Conservation (phyloP, 352 stramenopile species). For the Peronospora farinosa region DNA sequence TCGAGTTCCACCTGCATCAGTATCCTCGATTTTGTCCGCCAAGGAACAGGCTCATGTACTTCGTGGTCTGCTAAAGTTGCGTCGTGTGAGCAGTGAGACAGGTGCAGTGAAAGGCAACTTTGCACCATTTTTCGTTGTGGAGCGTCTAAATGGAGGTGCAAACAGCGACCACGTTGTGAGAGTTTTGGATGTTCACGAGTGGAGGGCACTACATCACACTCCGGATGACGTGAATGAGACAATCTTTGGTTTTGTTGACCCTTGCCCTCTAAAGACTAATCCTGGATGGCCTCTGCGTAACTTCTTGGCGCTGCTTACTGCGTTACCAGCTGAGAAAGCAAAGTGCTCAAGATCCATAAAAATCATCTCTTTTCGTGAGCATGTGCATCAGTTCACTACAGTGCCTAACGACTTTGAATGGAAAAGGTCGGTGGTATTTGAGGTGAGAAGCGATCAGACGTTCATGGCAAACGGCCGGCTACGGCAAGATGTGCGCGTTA, state of each 20-base stretch:
- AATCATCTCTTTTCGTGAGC: slow-evolving; percentile 68
- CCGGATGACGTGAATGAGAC: slow-evolving; percentile 20
- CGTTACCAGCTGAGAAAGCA: slow-evolving; percentile 32
- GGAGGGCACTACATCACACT: slow-evolving; percentile 15
- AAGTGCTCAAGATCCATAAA: slow-evolving; percentile 30
- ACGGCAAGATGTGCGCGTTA: slow-evolving; percentile 31
- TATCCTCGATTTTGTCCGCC: slow-evolving; percentile 30
- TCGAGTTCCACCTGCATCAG: slow-evolving; percentile 16
- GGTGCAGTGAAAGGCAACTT: slow-evolving; percentile 31
- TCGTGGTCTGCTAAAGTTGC: slow-evolving; percentile 39
- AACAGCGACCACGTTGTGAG: slow-evolving; percentile 14
- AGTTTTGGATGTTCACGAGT: slow-evolving; percentile 31
- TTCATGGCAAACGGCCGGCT: slow-evolving; percentile 31
- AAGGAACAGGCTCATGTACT: slow-evolving; percentile 39
- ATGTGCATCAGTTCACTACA: slow-evolving; percentile 45
- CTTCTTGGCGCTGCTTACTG: slow-evolving; percentile 60
- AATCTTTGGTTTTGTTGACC: slow-evolving; percentile 87
- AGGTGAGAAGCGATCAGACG: slow-evolving; percentile 33
- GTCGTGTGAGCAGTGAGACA: slow-evolving; percentile 10
- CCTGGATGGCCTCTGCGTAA: slow-evolving; percentile 88
- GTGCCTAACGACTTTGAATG: slow-evolving; percentile 42
- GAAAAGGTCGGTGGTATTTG: slow-evolving; percentile 53
- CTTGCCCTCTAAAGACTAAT: slow-evolving; percentile 62
- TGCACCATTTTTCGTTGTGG: slow-evolving; percentile 68
- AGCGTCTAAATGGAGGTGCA: slow-evolving; percentile 19